Percentiles rank a stretch among this genome's conserved stretches.
Evolutionary conservation across 306 rosid species (phyloP).

Genomic region (Macrotyloma uniflorum): DNA sequence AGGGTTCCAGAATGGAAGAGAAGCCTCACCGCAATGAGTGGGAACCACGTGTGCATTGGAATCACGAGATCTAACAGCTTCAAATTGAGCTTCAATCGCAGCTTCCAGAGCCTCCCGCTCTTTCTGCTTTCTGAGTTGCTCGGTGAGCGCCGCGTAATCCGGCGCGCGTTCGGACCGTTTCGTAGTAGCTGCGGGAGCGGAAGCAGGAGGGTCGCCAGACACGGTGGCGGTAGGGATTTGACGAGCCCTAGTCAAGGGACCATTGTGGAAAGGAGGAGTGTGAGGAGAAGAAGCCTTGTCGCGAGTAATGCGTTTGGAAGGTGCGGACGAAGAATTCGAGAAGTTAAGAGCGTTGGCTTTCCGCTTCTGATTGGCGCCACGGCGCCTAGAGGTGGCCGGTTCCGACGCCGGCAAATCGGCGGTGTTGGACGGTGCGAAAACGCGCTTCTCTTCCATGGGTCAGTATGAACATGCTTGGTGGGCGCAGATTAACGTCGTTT

Average conservation of each 20-base stretch:
- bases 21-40: conserved; percentile 72
- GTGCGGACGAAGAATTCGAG: conserved; percentile 52
- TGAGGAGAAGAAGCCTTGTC: conserved; percentile 57
- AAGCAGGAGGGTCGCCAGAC: not conserved
- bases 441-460: conserved; percentile 65
- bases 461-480: conserved; percentile 18
- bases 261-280: conserved; percentile 56
- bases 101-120: conserved; percentile 65
- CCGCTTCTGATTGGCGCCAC: conserved; percentile 60
- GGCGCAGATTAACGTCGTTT: not conserved
- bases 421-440: conserved; percentile 39
- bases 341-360: conserved; percentile 40
- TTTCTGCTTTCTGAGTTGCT: conserved; percentile 54
- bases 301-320: conserved; percentile 69
- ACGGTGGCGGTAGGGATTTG: conserved; percentile 52
- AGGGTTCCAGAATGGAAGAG: not conserved
- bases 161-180: conserved; percentile 34
- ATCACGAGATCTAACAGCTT: conserved; percentile 69
- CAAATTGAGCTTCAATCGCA: conserved; percentile 61
- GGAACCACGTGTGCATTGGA: conserved; percentile 72
- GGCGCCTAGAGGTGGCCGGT: conserved; percentile 61
- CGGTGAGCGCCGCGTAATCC: conserved; percentile 31
- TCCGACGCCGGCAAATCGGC: conserved; percentile 34
- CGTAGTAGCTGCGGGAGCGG: not conserved
- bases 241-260: conserved; percentile 81